Evolutionary conservation across 2,329 filamentous ascomycete genomes (phyloP), one percentile per base, ranked within the genome.

Genomic region (Claviceps paspali): DNA sequence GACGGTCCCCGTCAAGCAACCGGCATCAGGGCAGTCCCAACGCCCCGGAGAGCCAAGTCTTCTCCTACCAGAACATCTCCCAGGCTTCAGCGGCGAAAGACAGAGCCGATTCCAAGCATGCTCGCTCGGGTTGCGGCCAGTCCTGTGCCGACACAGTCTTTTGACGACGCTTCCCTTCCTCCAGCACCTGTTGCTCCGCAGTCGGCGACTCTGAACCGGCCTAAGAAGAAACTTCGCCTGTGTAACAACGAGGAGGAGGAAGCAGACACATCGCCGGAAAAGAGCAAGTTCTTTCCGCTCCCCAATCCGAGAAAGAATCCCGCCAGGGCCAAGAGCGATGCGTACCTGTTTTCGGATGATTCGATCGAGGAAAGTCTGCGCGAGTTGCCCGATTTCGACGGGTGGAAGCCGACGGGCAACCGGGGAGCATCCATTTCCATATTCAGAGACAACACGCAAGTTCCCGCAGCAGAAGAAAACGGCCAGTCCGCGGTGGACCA

Each of bases 141-240:
- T 18, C 40, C 51, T 26, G 36, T 40, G 11, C 44, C 42, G 3
- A 39, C 45, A 2, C 41, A 44, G 34, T 44, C 41, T 5, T 32
- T 19, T n/a, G 33, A 36, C 22, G 42, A 42, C 11, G 12, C 43
- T 4, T 42, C 45, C 10, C 15, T 33, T 11, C 42, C 31, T 33
- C 31, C 42, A 11, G 22, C 41, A 29, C 19, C 35, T 15, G 31
- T 26, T n/a, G 31, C 38, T 33, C 35, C 41, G 30, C 38, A 46
- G 19, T 38, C 45, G 14, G 53, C 58, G 19, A 28, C 45, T 38
- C 32, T 41, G n/a, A 46, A 33, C 26, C 46, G 69, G 35, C 71
- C 72, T 17, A 61, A 61, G 37, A 76, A 76, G 57, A 76, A 76
- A 52, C 64, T 64, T 29, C 66, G 70, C 27, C 52, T 76, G 6